Conservation (phyloP, 306 rosid genomes). For the Prunus kanzakura region DNA sequence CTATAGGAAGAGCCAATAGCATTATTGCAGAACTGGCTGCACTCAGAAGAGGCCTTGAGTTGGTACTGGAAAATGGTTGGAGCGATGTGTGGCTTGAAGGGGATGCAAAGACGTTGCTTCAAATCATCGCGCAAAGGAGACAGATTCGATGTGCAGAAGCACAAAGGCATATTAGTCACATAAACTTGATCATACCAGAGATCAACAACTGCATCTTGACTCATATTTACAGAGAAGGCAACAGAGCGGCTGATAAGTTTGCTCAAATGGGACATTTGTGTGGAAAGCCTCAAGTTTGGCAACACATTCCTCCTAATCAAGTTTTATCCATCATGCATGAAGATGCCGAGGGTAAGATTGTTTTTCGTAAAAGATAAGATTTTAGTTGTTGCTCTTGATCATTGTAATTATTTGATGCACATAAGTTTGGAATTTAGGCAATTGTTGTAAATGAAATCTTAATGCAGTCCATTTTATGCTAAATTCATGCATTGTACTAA, state of each 20-base stretch:
- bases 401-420: background rate
- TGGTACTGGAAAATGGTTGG: slow-evolving; percentile 72
- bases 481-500: background rate
- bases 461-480: background rate
- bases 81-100: slow-evolving; percentile 75
- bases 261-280: slow-evolving; percentile 62
- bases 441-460: background rate
- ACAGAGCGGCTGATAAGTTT: slow-evolving; percentile 64
- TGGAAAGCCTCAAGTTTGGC: slow-evolving; percentile 49
- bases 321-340: slow-evolving; percentile 42
- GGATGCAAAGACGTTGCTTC: slow-evolving; percentile 58
- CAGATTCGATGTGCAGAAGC: slow-evolving; percentile 51
- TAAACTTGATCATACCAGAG: slow-evolving; percentile 44
- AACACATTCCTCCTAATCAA: slow-evolving; percentile 47
- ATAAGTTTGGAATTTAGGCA: background rate
- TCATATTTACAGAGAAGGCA: slow-evolving; percentile 70
- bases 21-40: slow-evolving; percentile 55
- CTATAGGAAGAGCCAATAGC: slow-evolving; percentile 64
- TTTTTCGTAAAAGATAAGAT: slow-evolving; percentile 35
- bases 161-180: slow-evolving; percentile 39
- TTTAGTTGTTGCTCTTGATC: background rate
- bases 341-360: slow-evolving; percentile 66
- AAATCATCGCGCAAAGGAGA: slow-evolving; percentile 43
- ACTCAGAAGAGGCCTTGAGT: slow-evolving; percentile 58
- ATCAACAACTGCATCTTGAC: slow-evolving; percentile 39